Base-by-base conservation (phyloP, 108 stramenopile species). In the Thalassiosira profunda region DNA sequence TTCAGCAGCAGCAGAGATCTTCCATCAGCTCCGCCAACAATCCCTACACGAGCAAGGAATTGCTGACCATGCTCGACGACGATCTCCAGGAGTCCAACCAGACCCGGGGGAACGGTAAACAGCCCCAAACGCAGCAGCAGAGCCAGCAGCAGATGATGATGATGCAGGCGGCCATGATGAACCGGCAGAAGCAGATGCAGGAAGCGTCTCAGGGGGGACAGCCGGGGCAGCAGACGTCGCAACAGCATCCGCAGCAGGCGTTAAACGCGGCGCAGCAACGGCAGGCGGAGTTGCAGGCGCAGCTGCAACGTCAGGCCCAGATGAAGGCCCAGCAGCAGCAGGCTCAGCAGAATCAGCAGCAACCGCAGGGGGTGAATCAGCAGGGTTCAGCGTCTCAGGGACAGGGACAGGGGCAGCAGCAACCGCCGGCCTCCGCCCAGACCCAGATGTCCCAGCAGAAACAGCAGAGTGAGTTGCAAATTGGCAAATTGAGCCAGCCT, bases 291-390 rank as follows among this genome's bases (percentile, higher is more conserved):
- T 46, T 20, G n/a, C 54, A 56, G 25, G 57, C 77, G 76, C 51
- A 71, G 70, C 53, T 80, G 63, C 51, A 44, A 74, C 41, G 67
- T 81, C 20, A 76, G 74, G 47, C 31, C 28, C 76, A 78, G 53
- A 60, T 83, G 15, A 77, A 79, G 11, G 80, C 77, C 12, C 77
- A 79, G 37, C 86, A 89, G 57, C 73, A 66, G 52, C 67, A 70
- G 6, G 55, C 41, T 17, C 79, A 77, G 55, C 82, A 85, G 33
- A n/a, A 52, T 14, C 29, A 20, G 2, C 5, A 52, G 5, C n/a
- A n/a, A n/a, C 47, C 28, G 20, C 37, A 45, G 25, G 35, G 21
- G 29, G 31, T 33, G 25, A 43, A 20, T 21, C 51, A 53, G 20
- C 17, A 20, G 18, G 20, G 24, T n/a, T n/a, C n/a, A n/a, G n/a